Evolutionary conservation across 208 protist species (phyloP).

Genomic region (Leishmania guyanensis): DNA sequence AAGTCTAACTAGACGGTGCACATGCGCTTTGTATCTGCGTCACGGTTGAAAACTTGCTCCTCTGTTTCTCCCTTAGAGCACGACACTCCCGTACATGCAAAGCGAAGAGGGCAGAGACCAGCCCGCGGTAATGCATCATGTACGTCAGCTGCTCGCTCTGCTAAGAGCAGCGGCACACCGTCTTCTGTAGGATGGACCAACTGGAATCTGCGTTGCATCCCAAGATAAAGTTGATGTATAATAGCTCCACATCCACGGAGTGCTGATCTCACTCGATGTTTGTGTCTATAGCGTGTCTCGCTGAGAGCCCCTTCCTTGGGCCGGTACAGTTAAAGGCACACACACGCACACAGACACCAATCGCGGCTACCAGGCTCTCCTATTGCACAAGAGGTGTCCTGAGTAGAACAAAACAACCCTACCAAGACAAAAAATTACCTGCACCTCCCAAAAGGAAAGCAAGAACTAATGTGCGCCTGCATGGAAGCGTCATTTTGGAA

Average conservation of each 20-base stretch:
- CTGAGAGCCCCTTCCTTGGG: not conserved
- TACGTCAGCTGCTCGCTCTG: not conserved
- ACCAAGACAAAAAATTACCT: not conserved
- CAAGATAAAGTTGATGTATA: not conserved
- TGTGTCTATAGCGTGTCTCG: not conserved
- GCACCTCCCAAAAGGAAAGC: no score
- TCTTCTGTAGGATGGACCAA: not conserved
- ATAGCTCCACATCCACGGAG: not conserved
- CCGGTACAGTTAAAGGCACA: not conserved
- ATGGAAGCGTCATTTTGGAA: no score
- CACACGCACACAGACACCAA: not conserved
- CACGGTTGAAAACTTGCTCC: no score
- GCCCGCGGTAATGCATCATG: not conserved
- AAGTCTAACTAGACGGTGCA: not conserved
- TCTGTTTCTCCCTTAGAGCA: not conserved
- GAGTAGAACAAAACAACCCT: not conserved
- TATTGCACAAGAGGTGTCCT: not conserved
- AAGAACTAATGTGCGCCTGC: not conserved
- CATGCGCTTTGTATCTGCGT: not conserved
- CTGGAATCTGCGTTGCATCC: not conserved
- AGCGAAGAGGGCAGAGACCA: not conserved
- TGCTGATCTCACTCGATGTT: not conserved
- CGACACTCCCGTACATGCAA: not conserved
- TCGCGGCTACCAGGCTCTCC: not conserved
- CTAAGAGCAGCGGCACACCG: not conserved